Evolutionary conservation across 2,329 filamentous ascomycete genomes (phyloP), one percentile per base, ranked within the genome.

Genomic region (Neofusicoccum ribis): DNA sequence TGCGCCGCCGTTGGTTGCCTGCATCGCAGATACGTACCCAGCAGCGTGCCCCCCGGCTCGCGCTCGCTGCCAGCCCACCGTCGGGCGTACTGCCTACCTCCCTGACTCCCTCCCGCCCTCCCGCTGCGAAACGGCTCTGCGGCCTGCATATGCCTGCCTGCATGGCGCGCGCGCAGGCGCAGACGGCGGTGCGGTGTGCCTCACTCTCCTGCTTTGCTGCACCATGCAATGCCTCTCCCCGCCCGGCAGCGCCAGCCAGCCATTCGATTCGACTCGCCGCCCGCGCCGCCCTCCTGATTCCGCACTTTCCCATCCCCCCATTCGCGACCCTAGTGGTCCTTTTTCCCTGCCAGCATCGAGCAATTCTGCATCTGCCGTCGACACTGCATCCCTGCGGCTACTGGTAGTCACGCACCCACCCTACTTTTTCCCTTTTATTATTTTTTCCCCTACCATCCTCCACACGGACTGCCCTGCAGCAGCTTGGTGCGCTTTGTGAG

Each of bases 51-150:
- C 27, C 27, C 27, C 27, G 27, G 27, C 27, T 31, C 6, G 5
- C 27, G 5, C 27, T 31, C 27, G 1, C 27, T 31, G 5, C 27
- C 27, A 31, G 27, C 27, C 27, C 27, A 7, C 27, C 0, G 5
- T 31, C 1, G 27, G 27, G 5, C 27, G 27, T 31, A 31, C 27
- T 31, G 27, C 27, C 27, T 14, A n/a, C 47, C 14, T 31, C 27
- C 23, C 47, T 34, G 23, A 50, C 44, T 27, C 7, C 44, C 47
- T 34, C 23, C 47, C 27, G 47, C 23, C 3, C 23, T 50, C 27
- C 27, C 47, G 50, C 15, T 37, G 50, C 50, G 50, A 17, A 52
- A 52, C 50, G 50, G 50, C 50, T 52, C 50, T 52, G 50, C 50
- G 50, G 50, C 50, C 50, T 52, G 50, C 50, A 52, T 52, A 51